These are phyloP conservation scores for Pichia sp. DNA, from an alignment of 1,139 yeast genomes.

Conservation along the genomic window DNA sequence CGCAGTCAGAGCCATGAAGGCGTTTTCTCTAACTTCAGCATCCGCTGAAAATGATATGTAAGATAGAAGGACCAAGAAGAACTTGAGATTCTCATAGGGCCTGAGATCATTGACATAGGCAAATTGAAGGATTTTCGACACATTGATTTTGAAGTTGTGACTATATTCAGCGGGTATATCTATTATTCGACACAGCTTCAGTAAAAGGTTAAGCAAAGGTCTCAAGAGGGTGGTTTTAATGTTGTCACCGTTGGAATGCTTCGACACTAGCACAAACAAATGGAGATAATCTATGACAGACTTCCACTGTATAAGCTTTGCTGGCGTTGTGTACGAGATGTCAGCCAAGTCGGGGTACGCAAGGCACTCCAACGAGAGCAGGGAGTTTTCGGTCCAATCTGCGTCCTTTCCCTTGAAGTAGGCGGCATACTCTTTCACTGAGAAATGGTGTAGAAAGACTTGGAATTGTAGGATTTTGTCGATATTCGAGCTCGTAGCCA, in stretches of 20 bases:
- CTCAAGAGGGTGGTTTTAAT: not conserved
- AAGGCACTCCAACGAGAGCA: slow-evolving; percentile 6
- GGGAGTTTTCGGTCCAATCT: slow-evolving; percentile 6
- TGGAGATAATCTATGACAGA: not conserved
- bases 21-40: not conserved
- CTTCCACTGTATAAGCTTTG: not conserved
- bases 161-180: slow-evolving; percentile 1
- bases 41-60: slow-evolving; percentile 2
- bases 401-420: not conserved
- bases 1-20: not conserved
- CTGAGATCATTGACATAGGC: not conserved
- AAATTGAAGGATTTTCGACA: not conserved
- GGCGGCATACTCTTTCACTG: not conserved
- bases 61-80: slow-evolving; percentile 1
- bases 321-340: not conserved
- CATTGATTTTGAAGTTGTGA: not conserved
- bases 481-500: slow-evolving; percentile 5
- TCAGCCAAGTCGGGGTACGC: not conserved
- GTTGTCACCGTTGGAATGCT: not conserved
- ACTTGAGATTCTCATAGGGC: slow-evolving; percentile 5
- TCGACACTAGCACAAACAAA: not conserved
- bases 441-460: not conserved
- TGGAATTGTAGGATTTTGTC: slow-evolving; percentile 6
- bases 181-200: not conserved
- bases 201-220: not conserved